Evolutionary conservation across 1,139 yeast species (phyloP).

Genomic region (Suhomyces anneliseae): DNA sequence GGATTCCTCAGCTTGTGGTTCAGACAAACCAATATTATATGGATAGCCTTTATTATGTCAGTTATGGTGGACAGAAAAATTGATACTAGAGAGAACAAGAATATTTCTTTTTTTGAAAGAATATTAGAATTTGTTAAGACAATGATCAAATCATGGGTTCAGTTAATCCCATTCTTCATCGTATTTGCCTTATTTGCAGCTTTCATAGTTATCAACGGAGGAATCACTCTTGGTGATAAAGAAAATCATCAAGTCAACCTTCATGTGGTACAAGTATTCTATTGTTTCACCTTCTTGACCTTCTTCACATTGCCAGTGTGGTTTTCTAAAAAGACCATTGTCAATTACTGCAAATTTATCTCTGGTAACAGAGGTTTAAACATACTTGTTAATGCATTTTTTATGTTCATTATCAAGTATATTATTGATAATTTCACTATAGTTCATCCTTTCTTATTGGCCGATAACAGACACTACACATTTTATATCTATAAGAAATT

Average conservation of each 20-base stretch:
- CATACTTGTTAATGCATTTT: constrained; percentile 15
- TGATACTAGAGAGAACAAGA: constrained; percentile 2
- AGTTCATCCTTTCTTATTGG: constrained; percentile 85
- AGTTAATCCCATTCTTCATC: constrained; percentile 50
- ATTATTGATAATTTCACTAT: constrained; percentile 63
- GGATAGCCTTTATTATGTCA: constrained; percentile 70
- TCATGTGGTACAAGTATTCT: constrained; percentile 80
- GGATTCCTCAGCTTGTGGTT: constrained; percentile 66
- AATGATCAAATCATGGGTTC: constrained; percentile 24
- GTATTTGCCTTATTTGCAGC: constrained; percentile 53
- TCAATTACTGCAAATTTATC: constrained; percentile 34
- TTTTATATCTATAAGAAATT: constrained; percentile 78
- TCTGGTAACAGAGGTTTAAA: constrained; percentile 22
- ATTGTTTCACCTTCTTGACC: constrained; percentile 64
- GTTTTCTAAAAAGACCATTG: constrained; percentile 44
- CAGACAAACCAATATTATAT: constrained; percentile 87
- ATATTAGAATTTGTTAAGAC: constrained; percentile 20
- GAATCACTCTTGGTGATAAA: constrained; percentile 86
- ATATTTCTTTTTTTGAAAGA: constrained; percentile 10
- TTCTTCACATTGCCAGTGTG: constrained; percentile 71
- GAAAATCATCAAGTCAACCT: constrained; percentile 72
- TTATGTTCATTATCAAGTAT: constrained; percentile 39
- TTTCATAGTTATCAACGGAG: constrained; percentile 67
- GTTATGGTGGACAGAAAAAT: constrained; percentile 54
- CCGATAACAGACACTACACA: constrained; percentile 93